A percentile compares a stretch with the other conserved stretches of the same genome.
phyloP scores from a whole-genome alignment of 768 basidiomycete species.

The Neoboletus magnificus region DNA sequence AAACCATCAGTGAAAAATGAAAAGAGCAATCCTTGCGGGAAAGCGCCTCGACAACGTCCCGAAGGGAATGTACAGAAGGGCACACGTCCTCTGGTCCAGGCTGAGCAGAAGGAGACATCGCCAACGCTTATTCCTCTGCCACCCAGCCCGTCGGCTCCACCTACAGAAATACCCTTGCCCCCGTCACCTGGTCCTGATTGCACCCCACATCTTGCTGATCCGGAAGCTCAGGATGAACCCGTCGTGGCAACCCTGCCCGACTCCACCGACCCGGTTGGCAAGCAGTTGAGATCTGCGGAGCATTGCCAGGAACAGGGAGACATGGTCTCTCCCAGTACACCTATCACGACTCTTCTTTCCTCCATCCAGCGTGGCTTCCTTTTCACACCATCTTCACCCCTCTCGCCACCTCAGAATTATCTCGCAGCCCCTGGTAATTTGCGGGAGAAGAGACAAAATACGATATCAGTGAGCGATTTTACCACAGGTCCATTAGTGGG shows the following conservation, averaged over 20 bases:
- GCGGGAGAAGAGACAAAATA: constrained; percentile 6
- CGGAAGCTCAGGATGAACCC: constrained; percentile 2
- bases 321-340: constrained; percentile 43
- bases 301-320: constrained; percentile 1
- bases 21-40: background rate
- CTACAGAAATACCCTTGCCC: constrained; percentile 20
- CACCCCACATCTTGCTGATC: background rate
- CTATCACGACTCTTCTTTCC: constrained; percentile 60
- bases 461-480: background rate
- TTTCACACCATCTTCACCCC: constrained; percentile 59
- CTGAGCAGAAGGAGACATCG: constrained; percentile 10
- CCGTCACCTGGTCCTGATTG: constrained; percentile 19
- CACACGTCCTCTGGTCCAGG: constrained; percentile 12
- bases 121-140: constrained; percentile 21
- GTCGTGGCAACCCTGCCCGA: background rate
- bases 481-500: background rate
- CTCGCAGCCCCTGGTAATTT: constrained; percentile 5
- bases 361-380: constrained; percentile 67
- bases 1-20: constrained; percentile 11
- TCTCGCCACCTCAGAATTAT: constrained; percentile 56
- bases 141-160: constrained; percentile 19
- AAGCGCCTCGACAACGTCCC: constrained; percentile 9
- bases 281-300: background rate
- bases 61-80: constrained; percentile 3
- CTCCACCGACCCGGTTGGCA: background rate